A percentile compares a stretch with the other conserved stretches of the same genome.
These are phyloP conservation scores for Talaromyces sp. DNA, from an alignment of 2,329 filamentous ascomycete genomes.

Conservation along the genomic window DNA sequence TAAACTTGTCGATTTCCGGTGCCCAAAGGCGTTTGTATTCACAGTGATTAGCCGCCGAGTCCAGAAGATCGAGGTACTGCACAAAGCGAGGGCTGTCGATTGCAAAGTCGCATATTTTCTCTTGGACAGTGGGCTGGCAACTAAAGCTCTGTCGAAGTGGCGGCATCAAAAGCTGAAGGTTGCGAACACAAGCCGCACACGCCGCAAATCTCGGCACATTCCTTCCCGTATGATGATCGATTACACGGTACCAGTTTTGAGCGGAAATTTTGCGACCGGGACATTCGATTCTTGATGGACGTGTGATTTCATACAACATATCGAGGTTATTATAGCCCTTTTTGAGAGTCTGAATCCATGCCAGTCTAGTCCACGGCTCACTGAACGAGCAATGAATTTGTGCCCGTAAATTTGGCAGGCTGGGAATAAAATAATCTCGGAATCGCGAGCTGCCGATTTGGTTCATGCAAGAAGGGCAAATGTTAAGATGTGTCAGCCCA, in stretches of 20 bases:
- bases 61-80: conserved; percentile 52
- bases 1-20: conserved; percentile 56
- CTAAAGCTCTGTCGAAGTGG: conserved; percentile 62
- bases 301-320: conserved; percentile 64
- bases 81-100: conserved; percentile 54
- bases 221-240: conserved; percentile 59
- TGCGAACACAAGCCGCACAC: conserved; percentile 68
- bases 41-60: conserved; percentile 45
- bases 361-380: conserved; percentile 74
- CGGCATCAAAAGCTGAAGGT: conserved; percentile 68
- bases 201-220: conserved; percentile 67
- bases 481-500: conserved; percentile 64
- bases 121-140: conserved; percentile 40
- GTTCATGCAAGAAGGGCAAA: conserved; percentile 76
- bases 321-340: conserved; percentile 61
- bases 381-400: conserved; percentile 73
- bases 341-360: conserved; percentile 74
- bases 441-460: conserved; percentile 67
- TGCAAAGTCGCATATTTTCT: conserved; percentile 65
- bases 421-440: conserved; percentile 59
- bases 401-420: conserved; percentile 52
- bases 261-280: conserved; percentile 50
- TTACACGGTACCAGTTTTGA: conserved; percentile 70
- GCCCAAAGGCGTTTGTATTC: conserved; percentile 24
- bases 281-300: conserved; percentile 56